Evolutionary conservation across 148 eudicot genomes (phyloP).

Genomic region (Cornus florida): DNA sequence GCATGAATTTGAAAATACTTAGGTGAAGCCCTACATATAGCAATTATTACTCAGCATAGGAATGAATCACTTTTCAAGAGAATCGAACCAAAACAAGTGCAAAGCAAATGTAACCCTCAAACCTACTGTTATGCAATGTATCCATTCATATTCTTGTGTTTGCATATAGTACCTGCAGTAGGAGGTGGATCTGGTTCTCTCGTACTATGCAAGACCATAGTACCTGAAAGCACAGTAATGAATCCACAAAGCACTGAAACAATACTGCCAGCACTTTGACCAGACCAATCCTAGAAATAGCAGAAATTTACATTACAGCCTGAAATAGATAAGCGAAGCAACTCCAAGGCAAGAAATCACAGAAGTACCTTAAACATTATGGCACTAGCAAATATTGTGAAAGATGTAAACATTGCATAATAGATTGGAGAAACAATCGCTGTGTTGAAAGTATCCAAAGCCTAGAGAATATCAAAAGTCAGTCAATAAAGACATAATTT

Average conservation of each 20-base stretch:
- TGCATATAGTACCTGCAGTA: conserved; percentile 28
- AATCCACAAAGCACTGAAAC: conserved; percentile 73
- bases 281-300: conserved; percentile 59
- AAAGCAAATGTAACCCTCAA: background rate
- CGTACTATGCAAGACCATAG: conserved; percentile 57
- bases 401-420: conserved; percentile 69
- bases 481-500: background rate
- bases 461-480: conserved; percentile 32
- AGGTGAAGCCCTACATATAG: no score
- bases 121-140: background rate
- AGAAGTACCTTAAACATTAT: conserved; percentile 66
- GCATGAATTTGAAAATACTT: background rate
- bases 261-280: conserved; percentile 62
- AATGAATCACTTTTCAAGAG: background rate
- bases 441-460: conserved; percentile 64
- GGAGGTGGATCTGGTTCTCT: conserved; percentile 51
- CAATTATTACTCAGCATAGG: background rate
- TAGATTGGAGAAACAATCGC: conserved; percentile 74
- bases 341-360: background rate
- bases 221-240: conserved; percentile 66
- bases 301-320: conserved; percentile 1
- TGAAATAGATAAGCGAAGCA: background rate
- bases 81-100: background rate
- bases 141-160: background rate
- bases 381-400: conserved; percentile 67